Base-by-base conservation (phyloP, 192 early-diverging fungal species). In the Coemansia sp. region DNA sequence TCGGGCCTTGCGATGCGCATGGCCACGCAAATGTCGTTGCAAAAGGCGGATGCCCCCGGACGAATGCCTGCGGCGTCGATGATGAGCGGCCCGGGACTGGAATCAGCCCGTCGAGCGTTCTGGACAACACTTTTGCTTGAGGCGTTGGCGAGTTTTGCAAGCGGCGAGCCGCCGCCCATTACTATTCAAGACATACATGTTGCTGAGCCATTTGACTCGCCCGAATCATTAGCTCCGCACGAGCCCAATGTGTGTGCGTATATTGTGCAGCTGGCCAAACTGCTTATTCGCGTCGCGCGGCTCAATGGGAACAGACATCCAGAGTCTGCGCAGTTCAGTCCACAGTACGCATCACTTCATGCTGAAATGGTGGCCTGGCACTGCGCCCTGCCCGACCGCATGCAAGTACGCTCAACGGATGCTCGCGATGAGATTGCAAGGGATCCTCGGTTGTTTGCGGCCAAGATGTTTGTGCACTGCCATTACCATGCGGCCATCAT, bases 11-110 rank as follows among this genome's bases (percentile, higher is more conserved):
- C 78, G 1, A 71, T 81, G 73, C 78, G 78, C 7, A 81, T 81
- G 78, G 78, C 73, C 14, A 81, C 78, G 59, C 78, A 81, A 39
- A 81, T 81, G 78, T 81, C 78, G 37, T 52, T 81, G 69, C 78
- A 81, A 20, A 81, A 81, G 27, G 63, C 75, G 20, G 78, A 81
- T 59, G 78, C 78, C 7, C 73, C 72, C 0, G 78, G 78, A 0
- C 39, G 78, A 11, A 81, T 75, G 78, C 78, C 78, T 0, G 78
- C 69, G 11, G 73, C 73, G 4, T 75, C 73, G 43, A 81, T 81
- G 78, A 71, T 81, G 78, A 81, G 78, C 35, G 73, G 59, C 13
- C 65, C 73, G 32, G 73, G 78, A 3, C 75, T 81, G 19, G 78
- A 81, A 66, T 81, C 78, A 1, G 73, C 73, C 6, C 55, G 78